Evolutionary conservation across 2,329 filamentous ascomycete species (phyloP), one percentile per base, ranked within the genome.

Genomic region (Calonectria crousiana): DNA sequence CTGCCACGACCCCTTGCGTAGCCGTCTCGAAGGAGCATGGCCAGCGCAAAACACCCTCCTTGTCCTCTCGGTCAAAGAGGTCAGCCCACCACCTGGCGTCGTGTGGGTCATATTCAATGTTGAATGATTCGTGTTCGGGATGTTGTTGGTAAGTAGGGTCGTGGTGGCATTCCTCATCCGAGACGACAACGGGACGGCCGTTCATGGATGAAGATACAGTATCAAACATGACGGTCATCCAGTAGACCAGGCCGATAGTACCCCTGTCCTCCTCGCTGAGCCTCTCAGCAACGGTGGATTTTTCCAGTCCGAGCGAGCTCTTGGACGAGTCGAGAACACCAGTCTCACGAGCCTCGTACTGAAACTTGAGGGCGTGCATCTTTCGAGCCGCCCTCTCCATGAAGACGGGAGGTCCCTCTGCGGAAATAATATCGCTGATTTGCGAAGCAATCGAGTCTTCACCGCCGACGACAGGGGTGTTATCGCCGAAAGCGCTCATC

Each of bases 181-280:
- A 81, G 8, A 87, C 81, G 1, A 84, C 83, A 3, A 86, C 81
- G 1, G 81, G 79, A 23, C 82, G 75, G 36, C 81, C 76, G 69
- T 89, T 86, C 84, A 92, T 89, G 2, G 89, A 89, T 0, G 90
- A 87, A 1, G 89, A 90, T 20, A 91, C 81, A 0, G 90, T 91
- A 79, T 92, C 90, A 52, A 90, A 89, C 90, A 92, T 92, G 62
- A 91, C 84, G 0, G 88, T 89, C 53, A 92, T 84, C 90, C 90
- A 92, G 79, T 89, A 91, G 18, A 92, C 80, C 14, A 92, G 82
- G n/a, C 89, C 86, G 34, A 92, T 84, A 0, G 90, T 91, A 28
- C 86, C 81, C 23, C 80, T 81, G 26, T 86, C 83, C 70, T 73
- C 84, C 79, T 52, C 83, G 23, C 73, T 82, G 56, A 80, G 32